Base-by-base conservation (phyloP, 2,329 filamentous ascomycete species). In the Nectriaceae sp. region DNA sequence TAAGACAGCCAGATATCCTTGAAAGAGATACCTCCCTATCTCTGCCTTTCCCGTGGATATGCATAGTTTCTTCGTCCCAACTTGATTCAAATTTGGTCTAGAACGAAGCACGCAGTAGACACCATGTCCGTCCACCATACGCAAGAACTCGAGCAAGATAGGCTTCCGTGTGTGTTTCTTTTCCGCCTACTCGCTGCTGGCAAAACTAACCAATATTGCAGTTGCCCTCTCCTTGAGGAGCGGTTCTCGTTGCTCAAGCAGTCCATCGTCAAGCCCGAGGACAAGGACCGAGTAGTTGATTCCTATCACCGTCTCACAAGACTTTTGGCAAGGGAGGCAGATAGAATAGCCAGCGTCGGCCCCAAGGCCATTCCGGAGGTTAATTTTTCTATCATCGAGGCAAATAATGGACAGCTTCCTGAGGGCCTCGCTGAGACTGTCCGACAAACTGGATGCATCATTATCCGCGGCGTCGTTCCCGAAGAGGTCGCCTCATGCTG, bases 381-480 rank as follows among this genome's bases (percentile, higher is more conserved):
- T 37, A 29, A 54, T 39, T 57, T 56, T 41, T 19, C 44, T n/a
- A 42, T 21, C 15, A 35, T 57, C 41, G 40, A 49, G n/a, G 39
- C 21, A 19, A 40, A 26, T 4, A 50, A 53, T 43, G 44, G 49
- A 13, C 21, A 10, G 26, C 45, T 56, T 1, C 53, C 53, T 11
- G 42, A 42, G 4, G 51, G 45, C 11, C 29, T 54, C 3, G 41
- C 38, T 11, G 20, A 42, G 13, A 26, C 22, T 15, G 46, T 52
- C 6, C 26, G 29, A 20, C 40, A 47, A 19, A 42, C 43, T 8
- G 57, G 56, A 8, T 61, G 55, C 35, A 31, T 59, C 5, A 57
- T 64, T 37, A 33, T 64, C 11, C 55, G 61, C 6, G 42, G 45
- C 21, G 60, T 64, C 3, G 59, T 64, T 3, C 26, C 49, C 2